Evolutionary conservation across 1,139 yeast species (phyloP).

Genomic region (Petasospora fabianii): DNA sequence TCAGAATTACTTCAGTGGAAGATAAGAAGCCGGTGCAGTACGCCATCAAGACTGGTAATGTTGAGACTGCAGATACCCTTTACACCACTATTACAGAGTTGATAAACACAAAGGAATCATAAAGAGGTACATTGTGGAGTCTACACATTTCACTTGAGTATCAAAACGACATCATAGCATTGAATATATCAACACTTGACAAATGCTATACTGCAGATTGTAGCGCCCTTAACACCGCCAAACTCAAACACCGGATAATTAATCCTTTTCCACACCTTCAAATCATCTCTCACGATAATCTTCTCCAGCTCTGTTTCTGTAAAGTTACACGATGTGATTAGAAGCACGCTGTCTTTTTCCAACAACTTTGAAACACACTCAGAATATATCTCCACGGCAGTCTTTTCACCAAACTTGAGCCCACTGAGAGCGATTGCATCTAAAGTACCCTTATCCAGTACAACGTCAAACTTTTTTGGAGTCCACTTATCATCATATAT

Average conservation of each 20-base stretch:
- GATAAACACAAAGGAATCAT: constrained; percentile 14
- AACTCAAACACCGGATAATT: constrained; percentile 79
- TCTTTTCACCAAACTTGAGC: constrained; percentile 37
- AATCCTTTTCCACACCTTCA: constrained; percentile 59
- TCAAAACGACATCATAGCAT: too few relatives aligned
- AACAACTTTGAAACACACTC: constrained; percentile 54
- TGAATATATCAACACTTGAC: constrained; percentile 30
- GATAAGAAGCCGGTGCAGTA: constrained; percentile 75
- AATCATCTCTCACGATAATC: constrained; percentile 44
- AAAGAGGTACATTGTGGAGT: too few relatives aligned
- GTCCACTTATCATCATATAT: constrained; percentile 31
- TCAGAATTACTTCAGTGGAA: constrained; percentile 59
- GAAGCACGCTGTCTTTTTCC: constrained; percentile 52
- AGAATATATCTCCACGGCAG: constrained; percentile 55
- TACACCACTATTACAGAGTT: constrained; percentile 45
- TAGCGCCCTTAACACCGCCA: constrained; percentile 84
- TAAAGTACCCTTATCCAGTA: constrained; percentile 90
- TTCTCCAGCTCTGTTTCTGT: constrained; percentile 69
- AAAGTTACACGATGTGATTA: constrained; percentile 94
- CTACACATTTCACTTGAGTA: too few relatives aligned
- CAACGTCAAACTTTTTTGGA: constrained; percentile 54
- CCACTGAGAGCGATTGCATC: constrained; percentile 94
- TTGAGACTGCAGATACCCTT: constrained; percentile 57
- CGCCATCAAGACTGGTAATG: constrained; percentile 68
- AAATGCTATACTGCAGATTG: constrained; percentile 86